Base-by-base conservation (phyloP, 1,139 yeast genomes). In the Suhomyces bolitotheri region DNA sequence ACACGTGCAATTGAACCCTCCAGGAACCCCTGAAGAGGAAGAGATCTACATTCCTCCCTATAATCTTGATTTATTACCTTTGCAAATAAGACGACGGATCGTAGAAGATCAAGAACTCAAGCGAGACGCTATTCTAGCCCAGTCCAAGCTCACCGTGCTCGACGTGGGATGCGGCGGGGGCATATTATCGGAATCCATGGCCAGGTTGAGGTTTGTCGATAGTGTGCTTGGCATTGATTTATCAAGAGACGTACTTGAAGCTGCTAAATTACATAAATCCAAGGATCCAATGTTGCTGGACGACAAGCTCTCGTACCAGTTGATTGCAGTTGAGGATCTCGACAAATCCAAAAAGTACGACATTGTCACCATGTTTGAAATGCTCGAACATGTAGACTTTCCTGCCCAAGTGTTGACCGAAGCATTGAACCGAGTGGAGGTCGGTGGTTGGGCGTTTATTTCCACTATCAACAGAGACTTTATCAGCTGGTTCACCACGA, bases 151-250 rank as follows among this genome's bases (percentile, higher is more conserved):
- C 34, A 60, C 62, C 10, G 90, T 81, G 1, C 64, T 92, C 41
- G 99, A 92, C 55, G 82, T 92, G 36, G 99, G 99, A 0, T 94
- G 98, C 56, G 99, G 99, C 15, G 99, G 98, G 6, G 99, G 99
- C 0, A 82, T 92, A 19, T 66, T 92, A 27, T 68, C 90, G 4
- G 99, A 92, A 56, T 81, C 95, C 1, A 62, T 92, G 56, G 96
- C 96, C 0, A 68, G 99, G 46, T 64, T 86, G 48, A 75, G 77
- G 7, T 76, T 72, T 44, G 78, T 88, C 6, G 61, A 69, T 7
- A 56, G 62, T 4, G 97, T 92, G 4, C 70, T 69, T 35, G 99
- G 96, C 2, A 78, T 92, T 32, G 98, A 92, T 60, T 71, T 92
- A 50, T 85, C 97, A 0, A 68, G 74, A 0, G 95, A 88, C 29